A percentile compares a stretch with the other conserved stretches of the same genome.
These are phyloP conservation scores for Madurella mycetomatis DNA, from an alignment of 2,329 filamentous ascomycete genomes.

Conservation along the genomic window DNA sequence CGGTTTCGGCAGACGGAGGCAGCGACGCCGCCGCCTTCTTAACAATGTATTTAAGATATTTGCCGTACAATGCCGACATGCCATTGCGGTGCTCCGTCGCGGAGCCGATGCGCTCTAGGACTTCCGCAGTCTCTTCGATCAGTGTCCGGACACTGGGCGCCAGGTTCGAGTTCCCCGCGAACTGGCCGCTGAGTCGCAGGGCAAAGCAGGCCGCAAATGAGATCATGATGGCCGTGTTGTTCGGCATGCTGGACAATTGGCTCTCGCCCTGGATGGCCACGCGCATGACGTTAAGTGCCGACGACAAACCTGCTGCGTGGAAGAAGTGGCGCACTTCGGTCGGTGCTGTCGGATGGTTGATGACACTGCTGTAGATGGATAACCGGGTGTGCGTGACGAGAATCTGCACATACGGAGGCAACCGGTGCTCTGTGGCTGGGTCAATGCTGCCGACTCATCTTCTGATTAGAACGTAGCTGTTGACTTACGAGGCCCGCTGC, in stretches of 20 bases:
- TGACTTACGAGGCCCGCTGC: slow-evolving; percentile 45
- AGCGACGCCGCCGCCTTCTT: slow-evolving; percentile 33
- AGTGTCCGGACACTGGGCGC: slow-evolving; percentile 60
- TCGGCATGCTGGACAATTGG: slow-evolving; percentile 69
- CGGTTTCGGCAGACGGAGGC: slow-evolving; percentile 14
- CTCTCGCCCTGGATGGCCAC: slow-evolving; percentile 68
- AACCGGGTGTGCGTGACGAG: slow-evolving; percentile 67
- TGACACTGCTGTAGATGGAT: slow-evolving; percentile 70
- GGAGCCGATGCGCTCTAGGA: slow-evolving; percentile 64
- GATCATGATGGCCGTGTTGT: slow-evolving; percentile 76
- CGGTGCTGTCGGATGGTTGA: slow-evolving; percentile 69
- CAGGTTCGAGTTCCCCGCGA: slow-evolving; percentile 52
- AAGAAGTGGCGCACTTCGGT: slow-evolving; percentile 69
- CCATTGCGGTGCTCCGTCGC: slow-evolving; percentile 63
- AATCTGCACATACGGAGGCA: slow-evolving; percentile 72
- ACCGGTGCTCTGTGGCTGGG: slow-evolving; percentile 32
- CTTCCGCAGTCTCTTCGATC: slow-evolving; percentile 64
- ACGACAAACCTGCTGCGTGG: slow-evolving; percentile 65
- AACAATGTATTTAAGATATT: slow-evolving; percentile 43
- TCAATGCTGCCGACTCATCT: background rate
- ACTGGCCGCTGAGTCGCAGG: slow-evolving; percentile 57
- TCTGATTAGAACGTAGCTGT: background rate
- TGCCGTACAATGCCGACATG: slow-evolving; percentile 51
- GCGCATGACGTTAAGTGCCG: slow-evolving; percentile 69
- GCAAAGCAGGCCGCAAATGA: slow-evolving; percentile 69